Evolutionary conservation across 805 yeast species (phyloP).

Genomic region (Candida multigemmis): DNA sequence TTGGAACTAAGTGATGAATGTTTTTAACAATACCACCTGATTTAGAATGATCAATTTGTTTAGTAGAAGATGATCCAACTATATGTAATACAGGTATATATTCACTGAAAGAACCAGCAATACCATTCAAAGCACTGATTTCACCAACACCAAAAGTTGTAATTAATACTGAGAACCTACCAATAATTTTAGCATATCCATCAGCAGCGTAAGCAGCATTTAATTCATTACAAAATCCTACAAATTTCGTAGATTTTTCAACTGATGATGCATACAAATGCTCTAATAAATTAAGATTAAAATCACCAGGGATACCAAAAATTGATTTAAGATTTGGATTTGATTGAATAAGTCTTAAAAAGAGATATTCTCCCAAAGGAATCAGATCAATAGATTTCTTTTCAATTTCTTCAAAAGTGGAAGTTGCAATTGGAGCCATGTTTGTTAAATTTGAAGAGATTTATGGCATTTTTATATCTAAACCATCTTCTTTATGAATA

Average conservation of each 20-base stretch:
- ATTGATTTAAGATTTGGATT: slow-evolving; percentile 44
- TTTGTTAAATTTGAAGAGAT: too few species aligned
- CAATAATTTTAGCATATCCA: slow-evolving; percentile 67
- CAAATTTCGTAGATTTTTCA: slow-evolving; percentile 46
- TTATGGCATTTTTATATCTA: too few species aligned
- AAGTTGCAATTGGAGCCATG: too few species aligned
- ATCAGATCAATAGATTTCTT: slow-evolving; percentile 11
- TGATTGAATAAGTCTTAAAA: slow-evolving; percentile 44
- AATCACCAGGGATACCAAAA: slow-evolving; percentile 79
- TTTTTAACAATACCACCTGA: slow-evolving; percentile 8
- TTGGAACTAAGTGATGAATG: slow-evolving; percentile 55
- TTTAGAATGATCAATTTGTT: slow-evolving; percentile 14
- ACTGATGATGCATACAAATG: slow-evolving; percentile 42
- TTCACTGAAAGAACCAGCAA: slow-evolving; percentile 79
- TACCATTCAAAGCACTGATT: slow-evolving; percentile 73
- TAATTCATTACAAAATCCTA: slow-evolving; percentile 82
- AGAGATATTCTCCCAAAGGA: slow-evolving; percentile 60
- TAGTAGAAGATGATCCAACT: slow-evolving; percentile 53
- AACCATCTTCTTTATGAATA: too few species aligned
- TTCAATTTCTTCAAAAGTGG: too few species aligned
- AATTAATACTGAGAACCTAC: slow-evolving; percentile 47
- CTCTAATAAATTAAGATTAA: slow-evolving; percentile 60
- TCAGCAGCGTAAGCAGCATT: slow-evolving; percentile 89
- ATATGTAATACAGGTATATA: slow-evolving; percentile 72
- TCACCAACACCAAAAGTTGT: slow-evolving; percentile 91